Base-by-base conservation (phyloP, 768 basidiomycete genomes). In the Coprinopsis cinerea region DNA sequence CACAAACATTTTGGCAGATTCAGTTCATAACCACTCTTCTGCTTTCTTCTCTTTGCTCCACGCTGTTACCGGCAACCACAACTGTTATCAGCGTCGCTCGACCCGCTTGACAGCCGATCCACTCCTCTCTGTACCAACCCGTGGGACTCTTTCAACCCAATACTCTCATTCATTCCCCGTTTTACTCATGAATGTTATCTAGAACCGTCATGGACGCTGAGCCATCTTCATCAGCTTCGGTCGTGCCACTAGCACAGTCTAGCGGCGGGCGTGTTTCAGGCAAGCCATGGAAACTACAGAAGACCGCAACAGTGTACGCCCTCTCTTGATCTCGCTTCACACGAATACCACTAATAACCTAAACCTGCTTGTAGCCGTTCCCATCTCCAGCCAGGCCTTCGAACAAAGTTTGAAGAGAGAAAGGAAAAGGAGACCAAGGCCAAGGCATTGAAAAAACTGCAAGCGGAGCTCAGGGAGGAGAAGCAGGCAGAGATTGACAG, bases 391-490 rank as follows among this genome's bases (percentile, higher is more conserved):
- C 64, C 71, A 10, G 84, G 79, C 50, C 72, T 84, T 47, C 88
- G 82, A 64, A 75, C 83, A 2, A 83, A 74, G 64, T 71, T 59
- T 81, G 73, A 79, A 48, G 75, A 78, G 27, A 74, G 89, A 30
- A 87, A 88, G 77, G 72, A 78, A 52, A 80, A 81, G 60, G 79
- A 80, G 22, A 78, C 78, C 61, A 79, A 78, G 58, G 77, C 77
- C 17, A 71, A 72, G 32, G 85, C 89, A 17, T 75, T 86, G 53
- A 91, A 88, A 65, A 82, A 84, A 61, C 70, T 92, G 25, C 73
- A 89, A 64, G 59, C 64, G 9, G 88, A 89, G 55, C 74, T 92
- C 55, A 85, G 79, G 61, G 82, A 85, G 40, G 89, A 91, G 63
- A 90, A 88, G 58, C 68, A 75, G 56, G 77, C 81, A 3, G 88